These are phyloP conservation scores for Aspergillus fructus DNA, from an alignment of 2,329 filamentous ascomycete species.

Conservation along the genomic window DNA sequence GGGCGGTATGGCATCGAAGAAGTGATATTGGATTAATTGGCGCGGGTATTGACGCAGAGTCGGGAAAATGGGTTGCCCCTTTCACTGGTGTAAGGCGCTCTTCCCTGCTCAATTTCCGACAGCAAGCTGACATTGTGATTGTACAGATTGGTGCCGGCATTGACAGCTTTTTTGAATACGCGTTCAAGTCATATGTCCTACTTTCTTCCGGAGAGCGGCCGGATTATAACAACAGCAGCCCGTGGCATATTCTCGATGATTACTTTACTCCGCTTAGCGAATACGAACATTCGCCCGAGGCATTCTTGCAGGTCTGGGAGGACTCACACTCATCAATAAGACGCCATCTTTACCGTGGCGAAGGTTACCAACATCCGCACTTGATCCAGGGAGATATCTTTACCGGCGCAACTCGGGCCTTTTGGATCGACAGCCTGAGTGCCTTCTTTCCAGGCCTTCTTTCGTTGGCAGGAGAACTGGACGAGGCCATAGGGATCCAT, in stretches of 20 bases:
- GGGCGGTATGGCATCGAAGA: slow-evolving; percentile 89
- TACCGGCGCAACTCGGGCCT: slow-evolving; percentile 83
- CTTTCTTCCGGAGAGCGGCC: slow-evolving; percentile 68
- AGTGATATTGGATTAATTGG: slow-evolving; percentile 86
- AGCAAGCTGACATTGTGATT: slow-evolving; percentile 7
- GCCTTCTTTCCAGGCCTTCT: slow-evolving; percentile 93
- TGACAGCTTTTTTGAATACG: slow-evolving; percentile 98
- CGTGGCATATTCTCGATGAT: slow-evolving; percentile 56
- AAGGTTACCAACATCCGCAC: slow-evolving; percentile 77
- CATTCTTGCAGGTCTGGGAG: slow-evolving; percentile 81
- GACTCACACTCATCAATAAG: slow-evolving; percentile 84
- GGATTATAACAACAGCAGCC: slow-evolving; percentile 35
- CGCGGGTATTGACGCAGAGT: slow-evolving; percentile 88
- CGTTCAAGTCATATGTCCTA: slow-evolving; percentile 88
- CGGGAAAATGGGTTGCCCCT: slow-evolving; percentile 81
- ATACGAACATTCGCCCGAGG: slow-evolving; percentile 69
- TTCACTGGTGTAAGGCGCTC: slow-evolving; percentile 65
- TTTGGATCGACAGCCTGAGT: slow-evolving; percentile 94
- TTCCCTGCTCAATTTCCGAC: neutral
- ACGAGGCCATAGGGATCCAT: slow-evolving; percentile 88
- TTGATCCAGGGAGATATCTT: slow-evolving; percentile 87
- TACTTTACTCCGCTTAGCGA: slow-evolving; percentile 65
- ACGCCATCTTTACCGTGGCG: slow-evolving; percentile 80
- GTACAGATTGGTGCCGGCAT: slow-evolving; percentile 86
- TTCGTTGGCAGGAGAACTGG: slow-evolving; percentile 79